Base-by-base conservation (phyloP, 495 filamentous ascomycete genomes). In the Talaromyces thailandensis region DNA sequence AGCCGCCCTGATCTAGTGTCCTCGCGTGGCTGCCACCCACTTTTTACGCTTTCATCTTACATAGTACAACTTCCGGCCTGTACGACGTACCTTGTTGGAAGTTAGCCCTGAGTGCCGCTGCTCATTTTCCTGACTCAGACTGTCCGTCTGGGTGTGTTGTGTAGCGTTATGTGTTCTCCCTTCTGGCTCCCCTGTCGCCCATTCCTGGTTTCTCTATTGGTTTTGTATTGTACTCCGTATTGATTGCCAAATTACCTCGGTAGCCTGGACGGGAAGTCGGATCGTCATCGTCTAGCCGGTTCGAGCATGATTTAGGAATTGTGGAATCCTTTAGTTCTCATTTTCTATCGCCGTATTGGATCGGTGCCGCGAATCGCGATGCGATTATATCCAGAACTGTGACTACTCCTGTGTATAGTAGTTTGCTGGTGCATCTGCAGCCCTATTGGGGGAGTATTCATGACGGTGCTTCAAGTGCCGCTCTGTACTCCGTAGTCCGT, bases 21-120 rank as follows among this genome's bases (percentile, higher is more conserved):
- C 56, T 58, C 56, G 56, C 56, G 56, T 58, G 56, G 56, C 56
- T 58, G 26, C 53, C 56, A 58, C 32, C 56, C 56, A 32, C 28
- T 23, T 37, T 32, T 58, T 58, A 37, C 26, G 28, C 26, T 32
- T 23, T 12, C 56, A 56, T 26, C 28, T 28, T 16, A 18, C 53
- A 35, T 29, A 6, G 3, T 3, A 3, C 9, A 58, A 28, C n/a
- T 32, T 23, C 31, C 32, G 11, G 28, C n/a, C 56, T 58, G 18
- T 32, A 21, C 43, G 3, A 37, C 35, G 35, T 9, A 48, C 35
- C 14, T 16, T 40, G 8, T 40, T 32, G 8, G 31, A 9, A 11
- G 31, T 32, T 32, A 32, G 31, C 31, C 31, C 31, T 32, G 31
- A 11, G 8, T 12, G 31, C 31, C 31, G 9, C 31, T 35, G 31